Evolutionary conservation across 1,284 basidiomycete genomes (phyloP), one percentile per base, ranked within the genome.

Genomic region (Heterobasidion parviporum): DNA sequence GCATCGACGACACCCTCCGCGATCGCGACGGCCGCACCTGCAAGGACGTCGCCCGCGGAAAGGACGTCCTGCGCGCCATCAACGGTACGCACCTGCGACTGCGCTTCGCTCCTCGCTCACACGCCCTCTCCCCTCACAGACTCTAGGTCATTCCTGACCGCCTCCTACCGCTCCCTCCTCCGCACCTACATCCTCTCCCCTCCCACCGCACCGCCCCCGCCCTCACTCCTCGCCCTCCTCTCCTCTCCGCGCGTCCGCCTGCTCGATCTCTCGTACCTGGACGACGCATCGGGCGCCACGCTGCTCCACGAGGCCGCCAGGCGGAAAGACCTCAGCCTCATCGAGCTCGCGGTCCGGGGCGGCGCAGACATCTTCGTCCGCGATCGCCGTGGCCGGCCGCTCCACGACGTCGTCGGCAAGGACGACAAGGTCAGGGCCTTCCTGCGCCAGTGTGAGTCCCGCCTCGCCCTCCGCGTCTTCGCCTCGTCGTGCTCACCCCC

Each of bases 311-410:
- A 95, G 68, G 94, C 94, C 0, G 92, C 92, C 0, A 75, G 81
- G 55, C 78, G 92, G 32, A 89, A 90, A 56, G 92, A 98, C 67
- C 73, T 94, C 8, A 75, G 82, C 10, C 73, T 97, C 16, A 85
- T 98, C 38, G 92, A 97, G 67, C 76, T 92, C 10, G 87, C 86
- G 0, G 84, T 95, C 1, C 82, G 87, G 53, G 86, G 87, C 10
- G 94, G 94, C 1, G 94, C 92, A 0, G 94, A 97, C 66, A 89
- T 97, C 1, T 95, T 96, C 63, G 87, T 89, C 1, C 79, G 94
- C 6, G 92, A 98, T 70, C 78, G 84, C 36, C 78, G 75, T 54
- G 93, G 94, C 8, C 85, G 85, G 65, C 78, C 86, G 58, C 85
- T 91, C 0, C 78, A 85, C 52, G 93, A 97, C 65, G 79, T 75